Evolutionary conservation across 2,329 filamentous ascomycete species (phyloP).

Genomic region (Lasiodiplodia citricola): DNA sequence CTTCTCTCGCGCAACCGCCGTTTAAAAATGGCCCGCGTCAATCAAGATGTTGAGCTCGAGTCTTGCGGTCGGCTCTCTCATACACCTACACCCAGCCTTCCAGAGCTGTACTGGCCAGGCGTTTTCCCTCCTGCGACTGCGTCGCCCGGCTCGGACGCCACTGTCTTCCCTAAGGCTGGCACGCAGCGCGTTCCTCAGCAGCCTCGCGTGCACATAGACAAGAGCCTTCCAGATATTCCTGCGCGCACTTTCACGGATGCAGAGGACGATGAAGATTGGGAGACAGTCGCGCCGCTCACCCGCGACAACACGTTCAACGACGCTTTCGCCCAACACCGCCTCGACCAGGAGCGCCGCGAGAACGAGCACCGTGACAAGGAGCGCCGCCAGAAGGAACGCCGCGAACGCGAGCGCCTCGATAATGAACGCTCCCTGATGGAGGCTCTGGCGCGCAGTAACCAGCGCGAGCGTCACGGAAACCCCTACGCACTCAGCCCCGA

Average conservation of each 20-base stretch:
- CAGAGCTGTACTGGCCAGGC: conserved; percentile 10
- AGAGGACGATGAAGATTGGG: not conserved
- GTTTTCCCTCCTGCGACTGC: not conserved
- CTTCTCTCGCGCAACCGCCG: conserved; percentile 8
- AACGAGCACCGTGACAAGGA: conserved; percentile 53
- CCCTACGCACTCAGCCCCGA: not conserved
- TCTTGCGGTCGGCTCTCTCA: not conserved
- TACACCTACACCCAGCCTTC: not conserved
- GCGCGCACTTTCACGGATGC: not conserved
- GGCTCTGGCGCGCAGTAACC: not conserved
- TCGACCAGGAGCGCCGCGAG: conserved; percentile 43
- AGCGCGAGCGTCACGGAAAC: not conserved
- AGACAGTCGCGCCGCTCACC: not conserved
- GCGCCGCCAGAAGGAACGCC: conserved; percentile 45
- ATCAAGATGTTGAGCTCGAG: conserved; percentile 1
- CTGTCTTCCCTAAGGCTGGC: not conserved
- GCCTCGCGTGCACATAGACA: not conserved
- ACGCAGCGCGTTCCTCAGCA: not conserved
- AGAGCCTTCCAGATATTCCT: not conserved
- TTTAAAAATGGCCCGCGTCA: not conserved
- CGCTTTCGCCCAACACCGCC: conserved; percentile 43
- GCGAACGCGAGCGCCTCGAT: conserved; percentile 56
- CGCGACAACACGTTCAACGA: conserved; percentile 31
- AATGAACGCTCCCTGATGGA: not conserved
- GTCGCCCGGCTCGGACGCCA: not conserved